Conservation (phyloP, 2,329 filamentous ascomycete species). For the Clarireedia paspali region DNA sequence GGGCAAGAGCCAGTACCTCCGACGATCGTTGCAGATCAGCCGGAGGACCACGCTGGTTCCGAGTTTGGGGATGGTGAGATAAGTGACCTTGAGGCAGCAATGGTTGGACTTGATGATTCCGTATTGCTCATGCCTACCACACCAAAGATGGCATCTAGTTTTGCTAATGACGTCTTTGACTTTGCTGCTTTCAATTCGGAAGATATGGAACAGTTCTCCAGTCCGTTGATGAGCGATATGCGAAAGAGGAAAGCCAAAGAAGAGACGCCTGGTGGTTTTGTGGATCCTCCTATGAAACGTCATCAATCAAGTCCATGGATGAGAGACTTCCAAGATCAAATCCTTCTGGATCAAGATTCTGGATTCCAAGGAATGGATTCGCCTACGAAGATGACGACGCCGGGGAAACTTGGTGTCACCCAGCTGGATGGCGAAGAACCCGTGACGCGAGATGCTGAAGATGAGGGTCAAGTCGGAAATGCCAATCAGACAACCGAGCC, state of each 20-base stretch:
- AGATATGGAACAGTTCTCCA: slow-evolving; percentile 3
- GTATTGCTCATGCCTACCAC: slow-evolving; percentile 7
- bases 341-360: background rate
- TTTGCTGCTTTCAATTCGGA: slow-evolving; percentile 17
- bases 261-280: background rate
- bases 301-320: background rate
- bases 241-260: slow-evolving; percentile 11
- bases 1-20: background rate
- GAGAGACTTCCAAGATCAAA: background rate
- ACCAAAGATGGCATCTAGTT: slow-evolving; percentile 17
- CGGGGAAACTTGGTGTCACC: too few relatives aligned
- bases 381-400: too few relatives aligned
- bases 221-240: background rate
- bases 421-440: background rate
- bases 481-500: background rate
- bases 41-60: background rate
- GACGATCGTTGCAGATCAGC: background rate
- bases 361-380: background rate
- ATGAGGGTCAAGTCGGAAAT: background rate
- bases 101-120: slow-evolving; percentile 22
- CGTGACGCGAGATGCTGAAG: background rate
- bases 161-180: slow-evolving; percentile 21
- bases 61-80: slow-evolving; percentile 9
- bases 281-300: background rate
- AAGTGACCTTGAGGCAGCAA: slow-evolving; percentile 20